Base-by-base conservation (phyloP, 176 grass and related monocot species). In the Lolium rigidum region DNA sequence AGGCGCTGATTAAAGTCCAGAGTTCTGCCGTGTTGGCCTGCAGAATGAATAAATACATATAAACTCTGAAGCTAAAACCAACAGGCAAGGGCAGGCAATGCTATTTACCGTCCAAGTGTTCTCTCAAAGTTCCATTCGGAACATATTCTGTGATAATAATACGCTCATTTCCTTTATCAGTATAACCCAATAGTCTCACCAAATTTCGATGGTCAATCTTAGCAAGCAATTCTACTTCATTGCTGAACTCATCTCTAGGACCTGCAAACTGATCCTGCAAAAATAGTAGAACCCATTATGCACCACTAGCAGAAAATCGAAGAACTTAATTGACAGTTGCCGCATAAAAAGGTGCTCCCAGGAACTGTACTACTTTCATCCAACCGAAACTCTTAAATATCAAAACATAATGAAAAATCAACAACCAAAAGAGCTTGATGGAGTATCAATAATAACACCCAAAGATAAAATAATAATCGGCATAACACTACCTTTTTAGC, bases 171-270 rank as follows among this genome's bases (percentile, higher is more conserved):
- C 94, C 97, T 97, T 90, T 99, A 62, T 93, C 92, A 54, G 86
- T 85, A 54, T 79, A 94, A 54, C 97, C 97, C 85, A 99, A 89
- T 82, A 99, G 88, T 58, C 92, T 99, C 88, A 99, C 97, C 77
- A 99, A 92, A 83, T 91, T 99, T n/a, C 92, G 90, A 49, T 99
- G 97, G 77, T 99, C 97, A 88, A 99, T 94, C 86, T 99, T 96
- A 55, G 97, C 76, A 80, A 99, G 97, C 90, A 99, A 71, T 11
- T 99, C 94, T 56, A 94, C 94, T 90, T 99, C 97, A 80, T 99
- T 99, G 79, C 35, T 94, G 82, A 99, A 99, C 71, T 99, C 97
- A 60, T 97, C 97, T 77, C 83, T 89, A 18, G 92, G 85, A 76
- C 89, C 90, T 70, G 92, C 75, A 90, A 97, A 91, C 64, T 94